Evolutionary conservation across 2,329 filamentous ascomycete genomes (phyloP).

Genomic region (Zymoseptoria brevis): DNA sequence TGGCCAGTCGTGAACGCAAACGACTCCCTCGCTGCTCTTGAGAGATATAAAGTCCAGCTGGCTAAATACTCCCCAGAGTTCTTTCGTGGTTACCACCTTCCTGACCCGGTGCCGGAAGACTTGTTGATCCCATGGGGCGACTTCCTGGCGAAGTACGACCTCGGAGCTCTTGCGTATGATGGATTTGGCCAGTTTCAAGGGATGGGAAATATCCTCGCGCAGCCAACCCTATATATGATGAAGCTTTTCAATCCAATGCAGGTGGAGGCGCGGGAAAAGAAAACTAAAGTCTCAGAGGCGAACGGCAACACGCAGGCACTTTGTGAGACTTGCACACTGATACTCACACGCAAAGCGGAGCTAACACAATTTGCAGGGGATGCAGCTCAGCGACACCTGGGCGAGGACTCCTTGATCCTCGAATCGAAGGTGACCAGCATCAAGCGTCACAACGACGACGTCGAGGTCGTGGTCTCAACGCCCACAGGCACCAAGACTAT

Average conservation of each 20-base stretch:
- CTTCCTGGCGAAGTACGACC: slow-evolving; percentile 42
- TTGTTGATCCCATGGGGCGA: slow-evolving; percentile 42
- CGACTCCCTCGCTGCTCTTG: not conserved
- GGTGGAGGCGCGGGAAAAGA: not conserved
- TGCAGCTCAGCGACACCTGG: slow-evolving; percentile 20
- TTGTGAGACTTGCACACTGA: slow-evolving; percentile 3
- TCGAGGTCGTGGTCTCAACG: slow-evolving; percentile 27
- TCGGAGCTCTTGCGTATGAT: slow-evolving; percentile 36
- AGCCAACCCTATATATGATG: slow-evolving; percentile 42
- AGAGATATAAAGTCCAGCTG: slow-evolving; percentile 23
- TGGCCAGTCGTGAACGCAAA: not conserved
- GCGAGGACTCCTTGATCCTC: slow-evolving; percentile 22
- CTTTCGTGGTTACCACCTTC: slow-evolving; percentile 37
- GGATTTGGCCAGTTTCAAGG: slow-evolving; percentile 39
- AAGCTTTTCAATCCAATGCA: slow-evolving; percentile 24
- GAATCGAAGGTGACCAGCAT: slow-evolving; percentile 19
- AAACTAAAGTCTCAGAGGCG: slow-evolving; percentile 3
- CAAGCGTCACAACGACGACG: slow-evolving; percentile 11
- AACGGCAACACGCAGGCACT: slow-evolving; percentile 17
- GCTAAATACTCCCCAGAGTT: slow-evolving; percentile 29
- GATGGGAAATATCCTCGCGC: slow-evolving; percentile 36
- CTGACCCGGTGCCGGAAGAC: slow-evolving; percentile 38
- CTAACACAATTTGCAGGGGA: slow-evolving; percentile 4
- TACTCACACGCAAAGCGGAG: not conserved
- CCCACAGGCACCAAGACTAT: slow-evolving; percentile 29